A percentile compares a stretch with the other conserved stretches of the same genome.
Evolutionary conservation across 2,329 filamentous ascomycete genomes (phyloP).

Genomic region (Pseudocercospora vitis): DNA sequence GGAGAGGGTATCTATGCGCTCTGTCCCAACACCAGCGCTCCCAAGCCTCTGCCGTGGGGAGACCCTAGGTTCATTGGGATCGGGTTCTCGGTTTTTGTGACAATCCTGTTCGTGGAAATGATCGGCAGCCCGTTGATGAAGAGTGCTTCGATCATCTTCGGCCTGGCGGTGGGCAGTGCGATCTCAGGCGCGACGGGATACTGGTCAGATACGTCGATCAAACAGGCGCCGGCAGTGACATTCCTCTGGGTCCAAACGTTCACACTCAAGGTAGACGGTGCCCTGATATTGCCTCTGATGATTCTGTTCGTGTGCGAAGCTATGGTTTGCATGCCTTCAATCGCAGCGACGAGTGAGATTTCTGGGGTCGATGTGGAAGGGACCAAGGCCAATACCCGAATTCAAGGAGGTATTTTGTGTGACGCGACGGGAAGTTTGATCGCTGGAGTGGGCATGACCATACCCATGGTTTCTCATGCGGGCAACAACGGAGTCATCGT

Average conservation of each 20-base stretch:
- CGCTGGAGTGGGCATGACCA: slow-evolving; percentile 20
- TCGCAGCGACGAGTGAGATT: slow-evolving; percentile 21
- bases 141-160: slow-evolving; percentile 24
- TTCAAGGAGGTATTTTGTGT: slow-evolving; percentile 26
- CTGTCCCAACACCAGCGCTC: slow-evolving; percentile 22
- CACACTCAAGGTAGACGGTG: slow-evolving; percentile 23
- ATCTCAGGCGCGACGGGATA: slow-evolving; percentile 26
- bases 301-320: slow-evolving; percentile 27
- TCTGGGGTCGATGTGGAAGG: slow-evolving; percentile 22
- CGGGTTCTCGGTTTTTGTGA: slow-evolving; percentile 26
- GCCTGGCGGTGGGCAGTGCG: slow-evolving; percentile 24
- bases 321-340: slow-evolving; percentile 27
- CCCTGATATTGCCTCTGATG: slow-evolving; percentile 23
- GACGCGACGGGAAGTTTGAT: slow-evolving; percentile 23
- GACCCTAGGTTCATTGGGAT: slow-evolving; percentile 25
- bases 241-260: slow-evolving; percentile 25
- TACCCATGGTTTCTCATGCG: slow-evolving; percentile 26
- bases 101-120: slow-evolving; percentile 26
- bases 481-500: slow-evolving; percentile 27
- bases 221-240: slow-evolving; percentile 21
- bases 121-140: slow-evolving; percentile 25
- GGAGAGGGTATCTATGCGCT: slow-evolving; percentile 20
- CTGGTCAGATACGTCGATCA: slow-evolving; percentile 21
- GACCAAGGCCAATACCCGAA: slow-evolving; percentile 24
- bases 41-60: slow-evolving; percentile 23